Percentiles rank a stretch among this genome's conserved stretches.
phyloP scores from a whole-genome alignment of 1,284 basidiomycete species.

The Pulchroboletus neoregius region DNA sequence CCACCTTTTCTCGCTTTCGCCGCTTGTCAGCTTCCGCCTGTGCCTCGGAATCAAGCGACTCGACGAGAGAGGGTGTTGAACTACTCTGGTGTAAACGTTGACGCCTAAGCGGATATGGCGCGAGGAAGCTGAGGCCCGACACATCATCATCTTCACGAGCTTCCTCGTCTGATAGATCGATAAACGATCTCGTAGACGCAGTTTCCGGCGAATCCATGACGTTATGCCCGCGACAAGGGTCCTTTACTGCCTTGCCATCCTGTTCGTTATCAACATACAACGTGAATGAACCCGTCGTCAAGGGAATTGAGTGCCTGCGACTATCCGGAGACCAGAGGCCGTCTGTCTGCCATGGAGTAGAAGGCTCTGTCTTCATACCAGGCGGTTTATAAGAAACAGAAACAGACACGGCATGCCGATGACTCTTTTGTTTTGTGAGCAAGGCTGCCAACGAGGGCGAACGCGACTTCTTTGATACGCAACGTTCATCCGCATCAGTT shows the following conservation, averaged over 20 bases:
- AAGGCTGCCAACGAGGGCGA: constrained; percentile 26
- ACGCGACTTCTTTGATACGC: constrained; percentile 22
- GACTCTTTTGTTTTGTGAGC: constrained; percentile 31
- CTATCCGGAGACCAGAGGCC: constrained; percentile 24
- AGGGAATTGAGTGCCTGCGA: constrained; percentile 53
- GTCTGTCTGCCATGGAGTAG: constrained; percentile 26
- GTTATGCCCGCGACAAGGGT: constrained; percentile 4
- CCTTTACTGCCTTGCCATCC: constrained; percentile 2
- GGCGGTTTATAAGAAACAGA: constrained; percentile 29
- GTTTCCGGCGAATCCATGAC: constrained; percentile 10
- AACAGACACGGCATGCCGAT: constrained; percentile 42
- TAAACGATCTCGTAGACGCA: constrained; percentile 52
- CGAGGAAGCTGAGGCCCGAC: constrained; percentile 14
- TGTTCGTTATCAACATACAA: constrained; percentile 24
- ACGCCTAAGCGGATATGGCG: constrained; percentile 14
- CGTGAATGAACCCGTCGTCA: constrained; percentile 36
- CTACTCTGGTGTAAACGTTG: constrained; percentile 29
- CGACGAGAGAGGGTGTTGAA: constrained; percentile 45
- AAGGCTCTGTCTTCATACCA: constrained; percentile 23
- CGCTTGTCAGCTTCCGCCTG: constrained; percentile 57
- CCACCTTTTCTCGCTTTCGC: constrained; percentile 67
- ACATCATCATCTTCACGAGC: constrained; percentile 20
- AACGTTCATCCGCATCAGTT: constrained; percentile 30
- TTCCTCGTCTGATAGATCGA: constrained; percentile 65
- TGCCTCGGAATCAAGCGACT: constrained; percentile 49